Conservation (phyloP, 2,329 filamentous ascomycete species). For the Daldinia eschscholtzii region DNA sequence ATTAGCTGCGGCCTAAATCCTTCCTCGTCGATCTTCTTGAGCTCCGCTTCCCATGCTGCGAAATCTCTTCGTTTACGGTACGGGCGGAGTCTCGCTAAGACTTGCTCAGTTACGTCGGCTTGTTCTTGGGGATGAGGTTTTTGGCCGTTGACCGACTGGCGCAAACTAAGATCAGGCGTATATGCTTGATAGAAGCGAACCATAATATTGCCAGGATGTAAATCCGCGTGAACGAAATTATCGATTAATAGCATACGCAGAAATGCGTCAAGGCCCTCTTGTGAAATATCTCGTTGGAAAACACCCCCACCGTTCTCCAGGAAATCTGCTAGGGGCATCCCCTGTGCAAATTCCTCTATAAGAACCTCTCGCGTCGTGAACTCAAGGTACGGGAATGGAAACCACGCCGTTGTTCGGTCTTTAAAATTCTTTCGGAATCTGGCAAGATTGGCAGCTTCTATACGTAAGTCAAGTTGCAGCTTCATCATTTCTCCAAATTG, state of each 20-base stretch:
- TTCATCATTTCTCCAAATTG: slow-evolving; percentile 99
- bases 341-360: slow-evolving; percentile 95
- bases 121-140: slow-evolving; percentile 47
- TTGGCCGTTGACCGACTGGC: slow-evolving; percentile 52
- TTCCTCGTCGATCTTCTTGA: slow-evolving; percentile 83
- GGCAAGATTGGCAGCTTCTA: slow-evolving; percentile 90
- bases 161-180: slow-evolving; percentile 73
- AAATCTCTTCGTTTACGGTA: slow-evolving; percentile 72
- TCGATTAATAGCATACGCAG: slow-evolving; percentile 96
- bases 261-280: slow-evolving; percentile 95
- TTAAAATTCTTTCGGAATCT: slow-evolving; percentile 93
- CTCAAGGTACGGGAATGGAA: slow-evolving; percentile 92
- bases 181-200: slow-evolving; percentile 94
- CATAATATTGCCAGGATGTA: slow-evolving; percentile 99
- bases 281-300: slow-evolving; percentile 93
- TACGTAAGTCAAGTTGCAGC: slow-evolving; percentile 93
- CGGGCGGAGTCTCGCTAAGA: slow-evolving; percentile 83
- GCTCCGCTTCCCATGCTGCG: slow-evolving; percentile 78
- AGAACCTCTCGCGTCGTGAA: slow-evolving; percentile 93
- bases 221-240: slow-evolving; percentile 96
- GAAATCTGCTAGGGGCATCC: slow-evolving; percentile 91
- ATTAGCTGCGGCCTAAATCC: slow-evolving; percentile 94
- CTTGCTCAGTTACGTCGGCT: slow-evolving; percentile 86
- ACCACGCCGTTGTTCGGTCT: slow-evolving; percentile 91
- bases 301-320: slow-evolving; percentile 91